A percentile compares a stretch with the other conserved stretches of the same genome.
Evolutionary conservation across 106 monocot species (phyloP).

Genomic region (Platanthera zijinensis): DNA sequence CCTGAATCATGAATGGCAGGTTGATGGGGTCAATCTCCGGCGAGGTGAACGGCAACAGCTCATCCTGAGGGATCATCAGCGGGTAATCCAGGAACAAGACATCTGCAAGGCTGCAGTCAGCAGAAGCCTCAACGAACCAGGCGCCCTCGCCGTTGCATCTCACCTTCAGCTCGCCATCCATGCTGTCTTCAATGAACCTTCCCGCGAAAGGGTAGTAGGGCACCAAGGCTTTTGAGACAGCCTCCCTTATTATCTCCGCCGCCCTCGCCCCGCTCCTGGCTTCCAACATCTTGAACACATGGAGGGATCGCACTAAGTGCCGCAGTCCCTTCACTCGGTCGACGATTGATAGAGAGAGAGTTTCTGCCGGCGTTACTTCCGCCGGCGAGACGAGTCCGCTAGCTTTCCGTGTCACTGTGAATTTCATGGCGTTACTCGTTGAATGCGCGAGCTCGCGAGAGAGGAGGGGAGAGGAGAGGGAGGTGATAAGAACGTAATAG

Average conservation of each 20-base stretch:
- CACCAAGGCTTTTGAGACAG: constrained; percentile 30
- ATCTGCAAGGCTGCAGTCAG: constrained; percentile 29
- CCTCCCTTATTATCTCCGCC: constrained; percentile 18
- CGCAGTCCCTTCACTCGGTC: constrained; percentile 31
- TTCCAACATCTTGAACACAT: constrained; percentile 21
- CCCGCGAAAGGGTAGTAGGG: constrained; percentile 45
- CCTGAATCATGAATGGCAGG: constrained; percentile 31
- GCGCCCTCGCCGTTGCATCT: constrained; percentile 39
- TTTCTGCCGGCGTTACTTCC: constrained; percentile 10
- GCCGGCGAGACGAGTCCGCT: constrained; percentile 7
- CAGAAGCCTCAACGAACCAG: constrained; percentile 38
- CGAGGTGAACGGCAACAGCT: constrained; percentile 17
- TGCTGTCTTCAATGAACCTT: constrained; percentile 16
- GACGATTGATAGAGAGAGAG: constrained; percentile 22
- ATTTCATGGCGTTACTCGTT: neutral
- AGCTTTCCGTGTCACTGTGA: constrained; percentile 5
- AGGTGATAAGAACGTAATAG: no score
- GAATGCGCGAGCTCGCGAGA: neutral
- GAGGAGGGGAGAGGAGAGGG: neutral
- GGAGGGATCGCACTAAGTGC: constrained; percentile 30
- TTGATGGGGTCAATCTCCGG: neutral
- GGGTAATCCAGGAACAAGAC: constrained; percentile 30
- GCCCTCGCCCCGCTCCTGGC: constrained; percentile 7
- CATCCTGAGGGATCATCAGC: constrained; percentile 17
- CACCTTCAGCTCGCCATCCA: constrained; percentile 12